Conservation (phyloP, 75 land plant genomes). For the Azolla pinnata region DNA sequence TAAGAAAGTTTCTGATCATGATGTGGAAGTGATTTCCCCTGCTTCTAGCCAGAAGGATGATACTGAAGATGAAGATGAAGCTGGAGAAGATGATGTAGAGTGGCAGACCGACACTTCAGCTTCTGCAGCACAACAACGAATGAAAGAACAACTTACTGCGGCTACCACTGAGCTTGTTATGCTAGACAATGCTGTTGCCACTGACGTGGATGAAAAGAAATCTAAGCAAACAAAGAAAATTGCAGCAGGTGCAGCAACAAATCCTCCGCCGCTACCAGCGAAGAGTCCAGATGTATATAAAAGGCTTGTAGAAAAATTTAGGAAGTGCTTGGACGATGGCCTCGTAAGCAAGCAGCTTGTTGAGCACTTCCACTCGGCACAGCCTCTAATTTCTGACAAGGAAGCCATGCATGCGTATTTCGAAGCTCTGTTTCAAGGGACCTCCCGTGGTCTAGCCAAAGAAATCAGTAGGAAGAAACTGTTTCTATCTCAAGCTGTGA, state of each 20-base stretch:
- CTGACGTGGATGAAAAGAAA: no score
- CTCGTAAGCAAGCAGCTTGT: slow-evolving; percentile 15
- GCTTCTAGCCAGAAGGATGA: slow-evolving; percentile 60
- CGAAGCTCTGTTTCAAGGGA: slow-evolving; percentile 66
- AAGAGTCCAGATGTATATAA: not conserved
- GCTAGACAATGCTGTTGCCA: no score
- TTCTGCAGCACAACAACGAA: slow-evolving; percentile 72
- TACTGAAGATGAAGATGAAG: slow-evolving; percentile 23
- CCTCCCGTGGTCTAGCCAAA: slow-evolving; percentile 69
- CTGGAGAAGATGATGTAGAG: slow-evolving; percentile 67
- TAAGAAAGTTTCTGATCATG: slow-evolving; percentile 50
- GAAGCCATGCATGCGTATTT: slow-evolving; percentile 60
- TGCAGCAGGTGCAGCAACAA: no score
- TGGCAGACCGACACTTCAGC: slow-evolving; percentile 93
- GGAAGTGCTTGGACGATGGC: slow-evolving; percentile 16
- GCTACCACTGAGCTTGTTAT: slow-evolving; percentile 95
- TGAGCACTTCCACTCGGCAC: not conserved
- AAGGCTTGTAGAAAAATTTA: slow-evolving; percentile 20
- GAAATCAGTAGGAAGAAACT: slow-evolving; percentile 62
- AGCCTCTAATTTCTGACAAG: slow-evolving; percentile 13
- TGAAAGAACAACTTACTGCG: slow-evolving; percentile 75
- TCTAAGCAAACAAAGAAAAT: no score
- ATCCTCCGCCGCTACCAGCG: no score
- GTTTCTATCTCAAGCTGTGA: slow-evolving; percentile 40
- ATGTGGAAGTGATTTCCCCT: slow-evolving; percentile 70